Base-by-base conservation (phyloP, 2,329 filamentous ascomycete species). In the Chrysosporium queenslandicum region DNA sequence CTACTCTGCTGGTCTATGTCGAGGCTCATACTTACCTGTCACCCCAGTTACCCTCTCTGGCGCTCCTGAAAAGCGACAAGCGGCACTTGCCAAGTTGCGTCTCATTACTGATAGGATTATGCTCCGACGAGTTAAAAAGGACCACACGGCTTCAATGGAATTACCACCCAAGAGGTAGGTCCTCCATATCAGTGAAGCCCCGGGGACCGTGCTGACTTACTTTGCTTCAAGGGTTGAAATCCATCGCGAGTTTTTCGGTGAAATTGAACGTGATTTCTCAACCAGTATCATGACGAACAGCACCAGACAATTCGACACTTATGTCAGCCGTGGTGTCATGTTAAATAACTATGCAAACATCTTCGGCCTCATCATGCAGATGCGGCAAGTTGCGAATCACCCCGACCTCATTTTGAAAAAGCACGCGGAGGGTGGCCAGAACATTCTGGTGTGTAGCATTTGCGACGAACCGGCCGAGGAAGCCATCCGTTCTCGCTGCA, bases 301-400 rank as follows among this genome's bases (percentile, higher is more conserved):
- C 6, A 80, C 84, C 54, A 85, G 92, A 56, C 83, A 89, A 61
- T 98, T 97, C 59, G 87, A 97, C 64, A 97, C 90, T 0, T 98
- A 97, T 59, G 92, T 97, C 34, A 85, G 88, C 16, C 87, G 89
- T 58, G 90, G 89, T 72, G 91, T 97, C 18, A 81, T 98, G 69
- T 78, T 98, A 56, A 89, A 97, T 75, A 95, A 96, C 66, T 97
- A 97, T 61, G 92, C 92, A 72, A 98, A 98, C 67, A 97, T 98
- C 58, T 98, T 98, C 63, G 91, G 90, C 64, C 78, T 98, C 52
- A 96, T 98, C 64, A 97, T 97, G 88, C 90, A 95, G 68, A 97
- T 98, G 91, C 85, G 92, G 52, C 92, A 98, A 71, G 87, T 96
- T 23, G 89, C 92, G 6, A 92, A 98, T 59, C 92, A 98, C 65